These are phyloP conservation scores for Strigomonas galati DNA, from an alignment of 208 protist species.

Conservation along the genomic window DNA sequence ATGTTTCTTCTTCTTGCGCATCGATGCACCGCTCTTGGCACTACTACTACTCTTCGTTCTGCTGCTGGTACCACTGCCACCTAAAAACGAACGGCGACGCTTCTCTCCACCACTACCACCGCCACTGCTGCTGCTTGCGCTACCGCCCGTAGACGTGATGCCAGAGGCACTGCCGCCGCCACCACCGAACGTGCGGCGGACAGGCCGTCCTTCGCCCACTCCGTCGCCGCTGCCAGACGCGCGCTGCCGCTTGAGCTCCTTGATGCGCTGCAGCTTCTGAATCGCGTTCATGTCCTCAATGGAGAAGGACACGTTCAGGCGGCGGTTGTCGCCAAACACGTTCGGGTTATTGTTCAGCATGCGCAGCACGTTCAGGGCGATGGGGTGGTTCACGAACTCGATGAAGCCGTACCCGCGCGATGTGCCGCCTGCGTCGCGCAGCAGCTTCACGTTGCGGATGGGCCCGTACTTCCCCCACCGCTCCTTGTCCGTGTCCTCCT, in stretches of 20 bases:
- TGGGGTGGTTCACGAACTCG: slow-evolving; percentile 90
- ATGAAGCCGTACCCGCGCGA: slow-evolving; percentile 91
- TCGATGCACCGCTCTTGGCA: not conserved
- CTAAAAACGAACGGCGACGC: slow-evolving; percentile 2
- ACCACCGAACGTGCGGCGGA: not conserved
- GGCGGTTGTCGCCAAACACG: slow-evolving; percentile 75
- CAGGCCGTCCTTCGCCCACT: not conserved
- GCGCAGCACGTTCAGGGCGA: slow-evolving; percentile 81
- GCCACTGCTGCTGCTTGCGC: not conserved
- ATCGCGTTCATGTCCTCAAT: slow-evolving; percentile 88
- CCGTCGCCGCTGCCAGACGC: slow-evolving; percentile 16
- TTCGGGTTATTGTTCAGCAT: slow-evolving; percentile 93
- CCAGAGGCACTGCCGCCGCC: not conserved
- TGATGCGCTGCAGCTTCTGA: slow-evolving; percentile 85
- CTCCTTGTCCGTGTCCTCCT: slow-evolving; percentile 60
- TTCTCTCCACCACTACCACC: not conserved
- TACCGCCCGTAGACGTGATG: not conserved
- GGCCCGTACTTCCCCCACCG: slow-evolving; percentile 90
- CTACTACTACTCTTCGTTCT: not conserved
- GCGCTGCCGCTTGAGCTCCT: slow-evolving; percentile 64
- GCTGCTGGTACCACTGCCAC: not conserved
- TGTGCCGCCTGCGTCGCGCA: slow-evolving; percentile 75
- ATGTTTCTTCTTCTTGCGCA: slow-evolving; percentile 10
- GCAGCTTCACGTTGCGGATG: slow-evolving; percentile 84
- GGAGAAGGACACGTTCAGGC: slow-evolving; percentile 90